Evolutionary conservation across 352 stramenopile genomes (phyloP).

Genomic region (Globisporangium solare): DNA sequence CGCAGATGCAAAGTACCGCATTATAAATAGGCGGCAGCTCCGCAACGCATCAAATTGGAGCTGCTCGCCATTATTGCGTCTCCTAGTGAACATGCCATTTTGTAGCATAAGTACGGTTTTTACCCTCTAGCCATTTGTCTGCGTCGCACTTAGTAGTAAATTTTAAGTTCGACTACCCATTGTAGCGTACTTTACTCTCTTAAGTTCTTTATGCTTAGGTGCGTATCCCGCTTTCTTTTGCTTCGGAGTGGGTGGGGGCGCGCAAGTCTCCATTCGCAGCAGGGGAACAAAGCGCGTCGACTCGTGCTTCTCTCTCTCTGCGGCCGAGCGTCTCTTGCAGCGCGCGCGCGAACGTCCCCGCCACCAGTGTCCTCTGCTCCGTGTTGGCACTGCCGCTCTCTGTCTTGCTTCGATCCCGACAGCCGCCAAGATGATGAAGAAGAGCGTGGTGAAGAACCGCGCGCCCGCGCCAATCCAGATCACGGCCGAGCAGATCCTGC

Average conservation of each 20-base stretch:
- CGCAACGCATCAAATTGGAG: too few species aligned
- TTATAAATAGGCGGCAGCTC: too few species aligned
- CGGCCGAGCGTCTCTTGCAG: neutral
- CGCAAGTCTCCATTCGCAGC: too few species aligned
- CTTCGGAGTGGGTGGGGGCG: neutral
- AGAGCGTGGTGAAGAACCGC: slow-evolving; percentile 96
- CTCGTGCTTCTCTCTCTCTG: neutral
- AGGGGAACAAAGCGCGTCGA: neutral
- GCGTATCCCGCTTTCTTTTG: neutral
- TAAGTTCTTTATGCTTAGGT: neutral
- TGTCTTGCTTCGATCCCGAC: neutral
- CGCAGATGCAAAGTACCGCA: too few species aligned
- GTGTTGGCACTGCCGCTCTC: neutral
- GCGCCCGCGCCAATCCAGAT: slow-evolving; percentile 99
- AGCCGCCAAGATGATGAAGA: slow-evolving; percentile 61
- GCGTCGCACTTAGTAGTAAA: too few species aligned
- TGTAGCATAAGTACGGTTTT: too few species aligned
- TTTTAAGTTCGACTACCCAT: neutral
- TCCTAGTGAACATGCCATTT: too few species aligned
- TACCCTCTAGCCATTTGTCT: too few species aligned
- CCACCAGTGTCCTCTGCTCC: neutral
- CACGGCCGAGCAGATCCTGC: slow-evolving; percentile 98
- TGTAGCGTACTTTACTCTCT: neutral
- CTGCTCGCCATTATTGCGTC: neutral
- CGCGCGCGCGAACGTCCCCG: neutral